A percentile compares a stretch with the other conserved stretches of the same genome.
These are phyloP conservation scores for Chimonanthus praecox DNA, from an alignment of 164 flowering plant species.

Conservation along the genomic window DNA sequence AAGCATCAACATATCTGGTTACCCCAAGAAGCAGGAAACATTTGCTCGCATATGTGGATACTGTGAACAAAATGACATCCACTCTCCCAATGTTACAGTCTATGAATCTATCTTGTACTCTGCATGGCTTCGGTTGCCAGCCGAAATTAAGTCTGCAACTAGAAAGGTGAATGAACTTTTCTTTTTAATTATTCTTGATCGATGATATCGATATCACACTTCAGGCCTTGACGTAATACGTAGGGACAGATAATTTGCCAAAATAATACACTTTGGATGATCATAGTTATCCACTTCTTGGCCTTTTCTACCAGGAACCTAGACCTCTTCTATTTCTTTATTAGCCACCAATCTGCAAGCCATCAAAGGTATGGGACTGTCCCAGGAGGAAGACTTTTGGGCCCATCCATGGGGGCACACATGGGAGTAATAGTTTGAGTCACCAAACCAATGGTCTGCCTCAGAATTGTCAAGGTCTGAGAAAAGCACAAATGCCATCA, in stretches of 20 bases:
- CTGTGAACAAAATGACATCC: slow-evolving; percentile 76
- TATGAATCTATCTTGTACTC: slow-evolving; percentile 70
- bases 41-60: slow-evolving; percentile 84
- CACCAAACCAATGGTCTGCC: neutral
- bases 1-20: slow-evolving; percentile 58
- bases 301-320: neutral
- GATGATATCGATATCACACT: neutral
- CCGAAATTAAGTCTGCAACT: slow-evolving; percentile 44
- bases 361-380: too few relatives aligned
- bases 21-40: slow-evolving; percentile 68
- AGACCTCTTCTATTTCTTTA: neutral
- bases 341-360: neutral
- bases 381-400: too few relatives aligned
- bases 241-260: neutral
- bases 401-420: neutral
- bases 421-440: neutral
- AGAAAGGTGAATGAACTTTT: slow-evolving; percentile 36
- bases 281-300: neutral
- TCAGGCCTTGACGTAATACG: neutral
- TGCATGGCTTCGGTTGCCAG: slow-evolving; percentile 66
- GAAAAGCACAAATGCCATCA: too few relatives aligned
- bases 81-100: slow-evolving; percentile 73
- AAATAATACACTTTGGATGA: neutral
- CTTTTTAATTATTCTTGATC: neutral
- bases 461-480: too few relatives aligned